Conservation (phyloP, 352 stramenopile genomes). For the Globisporangium emineosum region DNA sequence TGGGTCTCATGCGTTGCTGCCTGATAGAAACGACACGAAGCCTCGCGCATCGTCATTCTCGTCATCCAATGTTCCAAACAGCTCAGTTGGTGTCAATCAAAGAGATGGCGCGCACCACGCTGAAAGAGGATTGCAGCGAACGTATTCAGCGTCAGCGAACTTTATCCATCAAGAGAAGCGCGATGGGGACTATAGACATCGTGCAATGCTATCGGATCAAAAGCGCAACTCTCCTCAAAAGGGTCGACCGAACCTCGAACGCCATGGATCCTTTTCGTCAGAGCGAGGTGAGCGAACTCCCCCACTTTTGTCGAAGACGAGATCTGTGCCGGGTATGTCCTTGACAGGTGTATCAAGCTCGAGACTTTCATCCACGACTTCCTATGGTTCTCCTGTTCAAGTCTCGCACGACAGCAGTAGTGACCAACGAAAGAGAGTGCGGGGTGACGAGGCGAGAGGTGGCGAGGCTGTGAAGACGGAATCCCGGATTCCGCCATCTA, state of each 20-base stretch:
- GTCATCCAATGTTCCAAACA: conserved; percentile 9
- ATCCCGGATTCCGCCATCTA: not conserved
- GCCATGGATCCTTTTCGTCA: conserved; percentile 40
- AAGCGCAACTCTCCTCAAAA: conserved; percentile 21
- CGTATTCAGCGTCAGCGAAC: conserved; percentile 11
- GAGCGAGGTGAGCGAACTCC: conserved; percentile 11
- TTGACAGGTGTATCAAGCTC: conserved; percentile 6
- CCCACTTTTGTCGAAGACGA: conserved; percentile 10
- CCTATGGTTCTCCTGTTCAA: conserved; percentile 15
- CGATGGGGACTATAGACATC: conserved; percentile 20
- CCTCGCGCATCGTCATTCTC: conserved; percentile 41
- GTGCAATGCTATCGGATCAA: conserved; percentile 8
- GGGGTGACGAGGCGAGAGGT: not conserved
- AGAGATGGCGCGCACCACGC: not conserved
- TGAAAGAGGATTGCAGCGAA: conserved; percentile 11
- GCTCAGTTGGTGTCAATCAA: not conserved
- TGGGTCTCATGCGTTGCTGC: conserved; percentile 12
- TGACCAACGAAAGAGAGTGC: conserved; percentile 9
- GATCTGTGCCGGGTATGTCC: conserved; percentile 7
- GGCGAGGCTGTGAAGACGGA: conserved; percentile 5
- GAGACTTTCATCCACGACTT: conserved; percentile 1
- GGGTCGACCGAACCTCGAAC: conserved; percentile 36
- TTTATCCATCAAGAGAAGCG: conserved; percentile 18
- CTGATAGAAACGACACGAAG: conserved; percentile 23
- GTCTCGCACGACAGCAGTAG: not conserved